Evolutionary conservation across 140 eudicot genomes (phyloP).

Genomic region (Oenanthe javanica): DNA sequence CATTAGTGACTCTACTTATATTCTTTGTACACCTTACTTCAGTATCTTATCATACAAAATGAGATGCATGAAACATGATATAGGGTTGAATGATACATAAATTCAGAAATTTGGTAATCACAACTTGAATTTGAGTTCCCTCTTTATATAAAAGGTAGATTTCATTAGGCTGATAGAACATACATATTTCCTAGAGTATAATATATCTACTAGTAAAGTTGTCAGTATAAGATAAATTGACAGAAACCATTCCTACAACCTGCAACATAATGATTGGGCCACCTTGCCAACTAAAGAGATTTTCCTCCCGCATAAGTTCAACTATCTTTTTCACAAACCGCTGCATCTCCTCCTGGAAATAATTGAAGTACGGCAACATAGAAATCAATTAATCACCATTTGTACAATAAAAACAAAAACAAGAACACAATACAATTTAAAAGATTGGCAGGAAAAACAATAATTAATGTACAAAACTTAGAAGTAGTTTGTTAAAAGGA

Average conservation of each 20-base stretch:
- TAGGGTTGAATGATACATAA: neutral
- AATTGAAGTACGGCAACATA: conserved; percentile 8
- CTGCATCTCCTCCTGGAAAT: conserved; percentile 80
- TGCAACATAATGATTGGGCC: conserved; percentile 96
- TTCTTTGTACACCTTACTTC: neutral
- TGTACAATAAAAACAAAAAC: neutral
- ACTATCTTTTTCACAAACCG: conserved; percentile 85
- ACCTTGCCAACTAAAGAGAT: conserved; percentile 95
- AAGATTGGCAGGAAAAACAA: neutral
- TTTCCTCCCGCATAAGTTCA: conserved; percentile 74
- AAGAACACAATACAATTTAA: neutral
- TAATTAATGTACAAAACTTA: neutral
- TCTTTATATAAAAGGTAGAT: neutral
- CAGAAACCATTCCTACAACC: conserved; percentile 28
- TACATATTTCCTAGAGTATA: neutral
- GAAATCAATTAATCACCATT: neutral
- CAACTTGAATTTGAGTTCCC: neutral
- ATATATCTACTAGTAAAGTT: neutral
- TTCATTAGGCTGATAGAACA: neutral
- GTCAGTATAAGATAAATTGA: neutral
- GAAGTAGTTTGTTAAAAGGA: neutral
- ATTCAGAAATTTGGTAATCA: neutral
- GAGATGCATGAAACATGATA: neutral
- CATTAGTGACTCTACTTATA: neutral
- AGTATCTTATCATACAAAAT: neutral